Percentiles rank a stretch among this genome's conserved stretches.
Evolutionary conservation across 2,329 filamentous ascomycete genomes (phyloP).

Genomic region (Diaporthe vexans): DNA sequence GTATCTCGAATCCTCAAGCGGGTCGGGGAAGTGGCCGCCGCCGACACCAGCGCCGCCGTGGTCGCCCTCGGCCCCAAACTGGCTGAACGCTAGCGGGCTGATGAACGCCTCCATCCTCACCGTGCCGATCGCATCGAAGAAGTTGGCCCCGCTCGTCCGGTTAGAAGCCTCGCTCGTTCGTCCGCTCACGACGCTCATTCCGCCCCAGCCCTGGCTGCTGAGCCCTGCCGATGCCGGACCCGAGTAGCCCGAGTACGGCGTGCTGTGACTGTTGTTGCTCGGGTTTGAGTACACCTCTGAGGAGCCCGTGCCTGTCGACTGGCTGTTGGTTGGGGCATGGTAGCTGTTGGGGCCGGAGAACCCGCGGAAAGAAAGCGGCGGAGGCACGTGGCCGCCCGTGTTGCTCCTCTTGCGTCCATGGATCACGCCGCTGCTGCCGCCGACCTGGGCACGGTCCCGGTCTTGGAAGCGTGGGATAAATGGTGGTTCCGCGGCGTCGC

Average conservation of each 20-base stretch:
- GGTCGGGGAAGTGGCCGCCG: conserved; percentile 58
- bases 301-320: conserved; percentile 49
- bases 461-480: conserved; percentile 79
- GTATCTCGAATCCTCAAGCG: conserved; percentile 64
- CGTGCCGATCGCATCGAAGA: conserved; percentile 91
- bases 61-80: conserved; percentile 52
- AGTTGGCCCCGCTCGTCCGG: conserved; percentile 64
- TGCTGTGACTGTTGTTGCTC: conserved; percentile 55
- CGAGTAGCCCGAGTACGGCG: conserved; percentile 37
- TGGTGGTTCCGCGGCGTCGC: conserved; percentile 78
- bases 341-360: conserved; percentile 74
- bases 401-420: conserved; percentile 92
- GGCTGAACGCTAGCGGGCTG: conserved; percentile 67
- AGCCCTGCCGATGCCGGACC: conserved; percentile 33
- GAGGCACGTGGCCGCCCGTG: conserved; percentile 81
- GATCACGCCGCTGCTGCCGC: not conserved
- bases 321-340: conserved; percentile 66
- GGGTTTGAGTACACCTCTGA: conserved; percentile 59
- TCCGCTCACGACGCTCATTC: conserved; percentile 51
- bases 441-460: conserved; percentile 58
- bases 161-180: conserved; percentile 71
- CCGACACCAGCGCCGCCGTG: conserved; percentile 44
- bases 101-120: conserved; percentile 99
- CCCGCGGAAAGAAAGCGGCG: conserved; percentile 81
- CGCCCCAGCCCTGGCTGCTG: conserved; percentile 38